Evolutionary conservation across 1,139 yeast genomes (phyloP).

Genomic region (Geotrichum macrosporum): DNA sequence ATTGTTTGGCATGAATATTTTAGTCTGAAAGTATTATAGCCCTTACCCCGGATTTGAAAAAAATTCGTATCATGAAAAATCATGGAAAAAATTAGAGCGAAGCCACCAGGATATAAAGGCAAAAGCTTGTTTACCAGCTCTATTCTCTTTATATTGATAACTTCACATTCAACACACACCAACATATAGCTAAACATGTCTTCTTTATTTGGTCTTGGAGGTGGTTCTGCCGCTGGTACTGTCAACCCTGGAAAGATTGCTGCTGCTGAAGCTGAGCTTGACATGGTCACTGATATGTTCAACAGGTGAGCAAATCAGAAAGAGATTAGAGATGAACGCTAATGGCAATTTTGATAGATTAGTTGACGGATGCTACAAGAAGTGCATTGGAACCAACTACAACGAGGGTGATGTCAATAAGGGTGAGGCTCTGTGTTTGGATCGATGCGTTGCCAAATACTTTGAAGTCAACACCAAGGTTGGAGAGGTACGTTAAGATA

Average conservation of each 20-base stretch:
- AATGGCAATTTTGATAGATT: slow-evolving; percentile 40
- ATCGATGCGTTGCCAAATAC: slow-evolving; percentile 95
- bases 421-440: slow-evolving; percentile 86
- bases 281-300: slow-evolving; percentile 97
- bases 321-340: slow-evolving; percentile 35
- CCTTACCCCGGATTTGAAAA: background rate
- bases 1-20: slow-evolving; percentile 4
- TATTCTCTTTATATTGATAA: no score
- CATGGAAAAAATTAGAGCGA: background rate
- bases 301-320: slow-evolving; percentile 43
- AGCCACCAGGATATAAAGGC: no score
- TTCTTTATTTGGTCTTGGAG: slow-evolving; percentile 88
- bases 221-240: slow-evolving; percentile 40
- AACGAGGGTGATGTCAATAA: slow-evolving; percentile 73
- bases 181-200: slow-evolving; percentile 37
- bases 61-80: background rate
- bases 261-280: slow-evolving; percentile 88
- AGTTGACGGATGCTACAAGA: slow-evolving; percentile 79
- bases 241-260: slow-evolving; percentile 42
- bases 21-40: background rate
- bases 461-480: slow-evolving; percentile 95
- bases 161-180: no score
- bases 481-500: slow-evolving; percentile 52
- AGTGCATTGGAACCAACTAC: slow-evolving; percentile 73
- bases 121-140: no score